phyloP scores from a whole-genome alignment of 345 rosid genomes.

The Citrus medica region DNA sequence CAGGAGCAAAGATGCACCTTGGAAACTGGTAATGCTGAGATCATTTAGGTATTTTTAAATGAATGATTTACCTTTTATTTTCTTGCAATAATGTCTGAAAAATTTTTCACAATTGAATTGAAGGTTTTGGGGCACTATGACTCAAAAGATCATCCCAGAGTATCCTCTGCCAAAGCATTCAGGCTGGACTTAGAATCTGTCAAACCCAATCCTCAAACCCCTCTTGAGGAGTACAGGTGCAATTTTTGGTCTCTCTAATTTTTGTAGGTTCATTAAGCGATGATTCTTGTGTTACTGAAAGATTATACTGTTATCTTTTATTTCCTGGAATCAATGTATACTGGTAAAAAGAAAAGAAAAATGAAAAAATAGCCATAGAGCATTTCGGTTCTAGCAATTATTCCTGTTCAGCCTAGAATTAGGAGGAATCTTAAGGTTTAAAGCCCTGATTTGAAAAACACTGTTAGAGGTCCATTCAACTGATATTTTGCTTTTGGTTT shows the following conservation, averaged over 20 bases:
- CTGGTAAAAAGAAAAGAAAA: neutral
- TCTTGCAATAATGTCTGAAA: constrained; percentile 5
- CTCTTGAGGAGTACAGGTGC: constrained; percentile 95
- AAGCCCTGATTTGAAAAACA: neutral
- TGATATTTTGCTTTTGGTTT: neutral
- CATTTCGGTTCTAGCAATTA: neutral
- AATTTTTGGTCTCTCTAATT: constrained; percentile 10
- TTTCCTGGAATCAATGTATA: neutral
- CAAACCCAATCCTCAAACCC: constrained; percentile 79
- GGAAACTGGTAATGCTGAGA: constrained; percentile 62
- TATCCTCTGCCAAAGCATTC: constrained; percentile 75
- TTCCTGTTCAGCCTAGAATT: neutral
- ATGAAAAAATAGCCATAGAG: neutral
- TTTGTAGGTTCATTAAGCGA: neutral
- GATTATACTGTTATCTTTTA: neutral
- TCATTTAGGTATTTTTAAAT: neutral
- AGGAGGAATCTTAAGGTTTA: too few species aligned
- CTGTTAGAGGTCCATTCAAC: neutral
- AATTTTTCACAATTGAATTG: constrained; percentile 12
- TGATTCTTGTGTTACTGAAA: neutral
- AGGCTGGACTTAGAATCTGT: constrained; percentile 82
- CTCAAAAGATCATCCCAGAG: constrained; percentile 89
- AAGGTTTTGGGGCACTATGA: constrained; percentile 74
- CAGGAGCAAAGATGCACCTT: constrained; percentile 67
- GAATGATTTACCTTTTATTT: constrained; percentile 8